phyloP scores from a whole-genome alignment of 2,329 filamentous ascomycete genomes.

The Hymenoscyphus scutula region DNA sequence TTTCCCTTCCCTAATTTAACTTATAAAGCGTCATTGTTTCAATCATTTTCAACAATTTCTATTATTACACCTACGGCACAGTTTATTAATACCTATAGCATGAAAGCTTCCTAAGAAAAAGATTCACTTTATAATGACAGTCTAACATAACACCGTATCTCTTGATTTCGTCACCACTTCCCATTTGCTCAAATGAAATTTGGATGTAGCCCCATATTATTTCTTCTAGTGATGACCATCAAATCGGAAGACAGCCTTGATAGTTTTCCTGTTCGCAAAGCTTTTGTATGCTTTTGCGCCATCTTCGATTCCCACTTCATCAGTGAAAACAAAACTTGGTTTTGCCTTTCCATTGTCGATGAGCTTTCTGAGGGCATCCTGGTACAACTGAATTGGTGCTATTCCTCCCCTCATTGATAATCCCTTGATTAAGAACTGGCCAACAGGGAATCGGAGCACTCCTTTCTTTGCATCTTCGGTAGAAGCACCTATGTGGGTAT shows the following conservation, averaged over 20 bases:
- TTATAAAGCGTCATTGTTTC: no score
- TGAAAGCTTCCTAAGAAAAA: no score
- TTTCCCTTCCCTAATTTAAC: no score
- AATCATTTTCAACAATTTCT: no score
- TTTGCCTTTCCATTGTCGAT: constrained; percentile 22
- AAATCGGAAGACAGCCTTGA: constrained; percentile 20
- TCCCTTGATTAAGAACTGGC: constrained; percentile 12
- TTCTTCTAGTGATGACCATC: not conserved
- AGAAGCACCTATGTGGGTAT: not conserved
- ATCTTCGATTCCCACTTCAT: constrained; percentile 19
- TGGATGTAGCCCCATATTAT: no score
- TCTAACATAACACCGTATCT: no score
- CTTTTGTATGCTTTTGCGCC: constrained; percentile 13
- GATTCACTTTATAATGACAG: no score
- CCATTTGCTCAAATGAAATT: no score
- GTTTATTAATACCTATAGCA: no score
- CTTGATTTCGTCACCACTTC: no score
- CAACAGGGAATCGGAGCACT: constrained; percentile 14
- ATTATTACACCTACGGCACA: no score
- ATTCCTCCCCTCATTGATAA: constrained; percentile 11
- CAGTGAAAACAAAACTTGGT: constrained; percentile 21
- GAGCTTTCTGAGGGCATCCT: constrained; percentile 14
- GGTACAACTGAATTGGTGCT: constrained; percentile 9
- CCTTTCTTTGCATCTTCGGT: constrained; percentile 2
- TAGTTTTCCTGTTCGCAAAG: constrained; percentile 19